A percentile compares a stretch with the other conserved stretches of the same genome.
Conservation (phyloP, 2,329 filamentous ascomycete genomes). For the Myriosclerotinia curreyana region DNA sequence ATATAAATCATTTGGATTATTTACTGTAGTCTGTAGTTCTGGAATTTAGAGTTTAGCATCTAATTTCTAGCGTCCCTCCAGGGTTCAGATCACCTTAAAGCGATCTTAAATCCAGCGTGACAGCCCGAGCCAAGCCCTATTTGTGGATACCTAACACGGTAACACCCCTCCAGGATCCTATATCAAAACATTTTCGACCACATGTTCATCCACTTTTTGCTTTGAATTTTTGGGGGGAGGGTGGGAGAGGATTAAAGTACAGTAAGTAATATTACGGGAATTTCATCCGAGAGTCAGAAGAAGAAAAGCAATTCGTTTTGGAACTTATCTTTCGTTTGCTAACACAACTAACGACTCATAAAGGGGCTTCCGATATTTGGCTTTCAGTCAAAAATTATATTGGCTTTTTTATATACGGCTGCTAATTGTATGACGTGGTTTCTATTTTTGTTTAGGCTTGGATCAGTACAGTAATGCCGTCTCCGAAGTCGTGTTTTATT, state of each 20-base stretch:
- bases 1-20: too few relatives aligned
- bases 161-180: neutral
- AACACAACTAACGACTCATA: neutral
- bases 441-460: neutral
- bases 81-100: conserved; percentile 3
- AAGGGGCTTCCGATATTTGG: neutral
- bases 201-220: neutral
- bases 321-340: neutral
- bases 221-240: too few relatives aligned
- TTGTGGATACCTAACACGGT: neutral
- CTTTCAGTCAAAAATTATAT: neutral
- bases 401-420: neutral
- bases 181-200: neutral
- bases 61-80: neutral
- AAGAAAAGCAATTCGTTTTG: neutral
- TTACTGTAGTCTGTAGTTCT: neutral
- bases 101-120: neutral
- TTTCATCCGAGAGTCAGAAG: neutral
- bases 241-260: too few relatives aligned
- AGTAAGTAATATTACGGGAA: neutral
- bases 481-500: neutral
- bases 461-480: neutral
- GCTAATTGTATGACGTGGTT: neutral
- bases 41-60: neutral
- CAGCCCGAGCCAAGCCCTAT: conserved; percentile 5